Evolutionary conservation across 495 filamentous ascomycete genomes (phyloP), one percentile per base, ranked within the genome.

Genomic region (Penicillium tannophilum): DNA sequence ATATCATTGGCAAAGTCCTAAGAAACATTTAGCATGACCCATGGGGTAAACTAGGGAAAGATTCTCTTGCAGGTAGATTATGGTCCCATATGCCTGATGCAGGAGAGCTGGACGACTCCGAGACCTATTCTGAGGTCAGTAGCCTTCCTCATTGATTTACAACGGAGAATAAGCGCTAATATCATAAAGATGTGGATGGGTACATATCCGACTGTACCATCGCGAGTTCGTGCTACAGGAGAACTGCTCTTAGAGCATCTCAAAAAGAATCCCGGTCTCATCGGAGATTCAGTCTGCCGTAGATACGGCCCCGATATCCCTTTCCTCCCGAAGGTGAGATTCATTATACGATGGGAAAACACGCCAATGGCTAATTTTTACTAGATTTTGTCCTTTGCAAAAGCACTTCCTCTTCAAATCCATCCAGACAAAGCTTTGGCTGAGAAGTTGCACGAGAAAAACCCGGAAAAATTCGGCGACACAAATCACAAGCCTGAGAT

Each of bases 401-500:
- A 91, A 71, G 88, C 90, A 1, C 82, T 93, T 0, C 88, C 87
- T 0, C 79, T 93, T 20, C 90, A 92, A 67, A 79, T 91, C 12
- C 89, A 92, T 60, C 90, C 87, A 12, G 78, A 90, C 72, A 89
- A 87, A 60, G 65, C 74, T 1, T 79, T 92, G 9, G 81, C 88
- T 0, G 66, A 75, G n/a, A 74, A 85, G 59, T 78, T 91, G 8
- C 85, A 90, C 70, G 62, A 76, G 50, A 59, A 82, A 58, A 80
- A 90, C 60, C 84, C 88, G 3, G 64, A 83, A 4, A 77, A 81
- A 49, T 92, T 90, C 65, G 82, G 81, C 4, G 88, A 93, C 60
- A 70, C 79, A n/a, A 92, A 92, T 66, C 87, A 92, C 71, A 92
- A 92, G 69, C 89, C 89, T 4, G 89, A 93, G 65, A 92, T 92